Percentiles rank a stretch among this genome's conserved stretches.
phyloP scores from a whole-genome alignment of 306 rosid genomes.

The Morella rubra region DNA sequence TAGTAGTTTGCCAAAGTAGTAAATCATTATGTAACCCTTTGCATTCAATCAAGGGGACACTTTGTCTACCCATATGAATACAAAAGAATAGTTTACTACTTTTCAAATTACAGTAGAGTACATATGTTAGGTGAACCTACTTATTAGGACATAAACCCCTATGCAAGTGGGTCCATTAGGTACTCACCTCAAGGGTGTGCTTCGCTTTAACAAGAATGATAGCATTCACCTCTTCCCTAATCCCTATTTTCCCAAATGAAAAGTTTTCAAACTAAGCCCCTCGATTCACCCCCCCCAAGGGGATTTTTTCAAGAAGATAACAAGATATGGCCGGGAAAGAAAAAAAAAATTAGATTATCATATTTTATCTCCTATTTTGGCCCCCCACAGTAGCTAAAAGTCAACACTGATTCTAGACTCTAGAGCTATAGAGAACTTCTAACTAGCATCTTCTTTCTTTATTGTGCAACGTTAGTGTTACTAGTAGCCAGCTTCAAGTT shows the following conservation, averaged over 20 bases:
- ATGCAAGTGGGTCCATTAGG: constrained; percentile 46
- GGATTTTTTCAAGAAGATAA: constrained; percentile 18
- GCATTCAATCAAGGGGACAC: constrained; percentile 75
- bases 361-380: constrained; percentile 20
- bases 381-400: constrained; percentile 12
- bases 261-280: constrained; percentile 36
- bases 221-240: constrained; percentile 28
- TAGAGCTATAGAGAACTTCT: background rate
- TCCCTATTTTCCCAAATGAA: constrained; percentile 29
- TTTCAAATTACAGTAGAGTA: constrained; percentile 20
- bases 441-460: background rate
- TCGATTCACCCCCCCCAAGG: constrained; percentile 38
- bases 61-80: constrained; percentile 55
- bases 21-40: constrained; percentile 34
- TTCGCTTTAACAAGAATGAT: constrained; percentile 40
- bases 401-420: constrained; percentile 19
- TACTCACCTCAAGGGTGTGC: constrained; percentile 35
- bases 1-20: constrained; percentile 23
- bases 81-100: constrained; percentile 51
- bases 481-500: background rate
- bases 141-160: constrained; percentile 36
- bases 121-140: constrained; percentile 65
- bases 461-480: background rate
- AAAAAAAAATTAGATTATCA: background rate
- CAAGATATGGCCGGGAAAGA: background rate